Conservation (phyloP, 2,329 filamentous ascomycete species). For the Xylariaceae sp. region DNA sequence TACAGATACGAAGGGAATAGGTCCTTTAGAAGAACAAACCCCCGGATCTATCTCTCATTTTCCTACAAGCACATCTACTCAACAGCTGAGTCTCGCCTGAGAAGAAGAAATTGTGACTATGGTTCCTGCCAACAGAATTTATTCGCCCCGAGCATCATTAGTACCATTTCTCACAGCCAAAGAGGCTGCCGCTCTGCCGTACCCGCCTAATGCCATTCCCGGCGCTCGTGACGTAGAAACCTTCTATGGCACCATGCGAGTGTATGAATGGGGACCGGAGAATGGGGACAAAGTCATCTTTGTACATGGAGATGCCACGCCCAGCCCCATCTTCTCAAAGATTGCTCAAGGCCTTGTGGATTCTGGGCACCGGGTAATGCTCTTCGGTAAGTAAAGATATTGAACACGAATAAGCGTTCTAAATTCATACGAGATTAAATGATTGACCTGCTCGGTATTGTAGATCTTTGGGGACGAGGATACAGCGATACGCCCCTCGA, state of each 20-base stretch:
- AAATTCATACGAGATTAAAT: too few relatives aligned
- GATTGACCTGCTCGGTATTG: neutral
- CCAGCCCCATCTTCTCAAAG: slow-evolving; percentile 20
- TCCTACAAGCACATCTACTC: too few relatives aligned
- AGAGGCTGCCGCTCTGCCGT: slow-evolving; percentile 23
- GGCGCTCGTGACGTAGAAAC: slow-evolving; percentile 29
- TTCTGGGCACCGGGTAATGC: slow-evolving; percentile 27
- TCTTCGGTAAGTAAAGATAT: slow-evolving; percentile 22
- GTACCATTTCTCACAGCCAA: slow-evolving; percentile 25
- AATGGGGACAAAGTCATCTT: slow-evolving; percentile 28
- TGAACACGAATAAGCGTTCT: too few relatives aligned
- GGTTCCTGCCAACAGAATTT: slow-evolving; percentile 15
- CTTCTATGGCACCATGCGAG: slow-evolving; percentile 28
- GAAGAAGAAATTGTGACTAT: slow-evolving; percentile 5
- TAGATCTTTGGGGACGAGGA: slow-evolving; percentile 27
- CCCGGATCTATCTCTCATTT: too few relatives aligned
- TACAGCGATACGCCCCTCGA: slow-evolving; percentile 24
- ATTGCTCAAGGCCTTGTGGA: slow-evolving; percentile 26
- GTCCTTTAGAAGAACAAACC: too few relatives aligned
- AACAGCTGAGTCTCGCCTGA: too few relatives aligned
- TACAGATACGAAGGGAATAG: too few relatives aligned
- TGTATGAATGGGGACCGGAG: slow-evolving; percentile 30
- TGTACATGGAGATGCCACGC: slow-evolving; percentile 29
- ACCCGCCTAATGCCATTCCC: slow-evolving; percentile 27
- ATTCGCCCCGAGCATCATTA: slow-evolving; percentile 26